Evolutionary conservation across 345 rosid species (phyloP).

Genomic region (Punica granatum): DNA sequence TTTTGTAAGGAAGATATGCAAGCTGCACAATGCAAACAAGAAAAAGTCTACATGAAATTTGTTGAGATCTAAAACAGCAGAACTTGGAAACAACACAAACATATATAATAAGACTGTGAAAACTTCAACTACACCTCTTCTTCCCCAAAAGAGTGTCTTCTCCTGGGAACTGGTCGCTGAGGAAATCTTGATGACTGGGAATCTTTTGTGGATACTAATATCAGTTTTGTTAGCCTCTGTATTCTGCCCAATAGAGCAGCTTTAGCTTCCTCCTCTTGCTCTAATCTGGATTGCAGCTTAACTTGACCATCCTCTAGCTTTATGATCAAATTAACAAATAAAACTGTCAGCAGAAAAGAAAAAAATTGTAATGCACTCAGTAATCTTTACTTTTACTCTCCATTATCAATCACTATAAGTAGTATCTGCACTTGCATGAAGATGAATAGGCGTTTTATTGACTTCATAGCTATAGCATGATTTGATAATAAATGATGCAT

Average conservation of each 20-base stretch:
- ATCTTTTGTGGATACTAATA: slow-evolving; percentile 86
- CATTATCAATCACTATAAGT: neutral
- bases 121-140: slow-evolving; percentile 61
- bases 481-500: neutral
- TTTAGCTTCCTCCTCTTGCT: slow-evolving; percentile 99
- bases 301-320: slow-evolving; percentile 98
- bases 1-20: slow-evolving; percentile 93
- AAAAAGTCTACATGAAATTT: neutral
- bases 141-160: slow-evolving; percentile 99
- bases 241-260: slow-evolving; percentile 93
- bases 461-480: neutral
- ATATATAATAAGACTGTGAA: neutral
- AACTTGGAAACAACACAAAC: neutral
- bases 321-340: slow-evolving; percentile 18
- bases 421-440: neutral
- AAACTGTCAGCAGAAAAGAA: neutral
- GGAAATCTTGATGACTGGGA: slow-evolving; percentile 70
- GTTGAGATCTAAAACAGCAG: neutral
- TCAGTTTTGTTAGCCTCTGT: slow-evolving; percentile 86
- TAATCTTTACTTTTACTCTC: neutral
- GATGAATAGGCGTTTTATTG: neutral
- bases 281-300: slow-evolving; percentile 88
- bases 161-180: slow-evolving; percentile 64
- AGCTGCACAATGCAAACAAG: slow-evolving; percentile 42
- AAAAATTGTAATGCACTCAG: neutral